These are phyloP conservation scores for Collybiopsis confluens DNA, from an alignment of 768 basidiomycete species.

Conservation along the genomic window DNA sequence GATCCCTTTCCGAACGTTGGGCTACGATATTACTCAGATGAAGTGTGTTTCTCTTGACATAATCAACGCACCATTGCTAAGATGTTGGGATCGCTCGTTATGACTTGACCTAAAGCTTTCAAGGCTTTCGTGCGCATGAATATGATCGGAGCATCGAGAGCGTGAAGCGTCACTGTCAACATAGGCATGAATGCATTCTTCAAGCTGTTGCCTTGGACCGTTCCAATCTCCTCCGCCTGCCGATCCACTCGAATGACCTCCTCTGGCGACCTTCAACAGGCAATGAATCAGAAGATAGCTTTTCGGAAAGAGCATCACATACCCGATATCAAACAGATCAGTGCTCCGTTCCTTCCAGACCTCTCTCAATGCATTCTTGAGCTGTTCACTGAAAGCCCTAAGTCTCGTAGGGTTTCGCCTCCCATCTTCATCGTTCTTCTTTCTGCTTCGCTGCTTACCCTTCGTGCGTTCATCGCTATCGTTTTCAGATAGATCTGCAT, in stretches of 20 bases:
- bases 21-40: conserved; percentile 29
- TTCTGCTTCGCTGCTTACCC: not conserved
- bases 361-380: conserved; percentile 62
- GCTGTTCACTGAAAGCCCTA: conserved; percentile 44
- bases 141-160: conserved; percentile 82
- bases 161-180: conserved; percentile 68
- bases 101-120: conserved; percentile 82
- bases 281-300: not conserved
- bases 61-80: conserved; percentile 58
- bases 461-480: conserved; percentile 38
- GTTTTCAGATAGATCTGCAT: conserved; percentile 12
- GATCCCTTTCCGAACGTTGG: conserved; percentile 79
- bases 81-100: conserved; percentile 84
- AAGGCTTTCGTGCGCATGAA: conserved; percentile 95
- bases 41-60: not conserved
- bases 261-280: conserved; percentile 54
- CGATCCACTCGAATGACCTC: conserved; percentile 66
- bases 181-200: conserved; percentile 82
- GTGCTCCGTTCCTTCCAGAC: conserved; percentile 68
- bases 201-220: conserved; percentile 56
- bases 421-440: no score
- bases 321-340: conserved; percentile 86
- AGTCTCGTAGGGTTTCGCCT: conserved; percentile 31
- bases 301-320: conserved; percentile 15
- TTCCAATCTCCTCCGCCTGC: conserved; percentile 72